Evolutionary conservation across 805 yeast species (phyloP).

Genomic region (Saturnispora saitoi): DNA sequence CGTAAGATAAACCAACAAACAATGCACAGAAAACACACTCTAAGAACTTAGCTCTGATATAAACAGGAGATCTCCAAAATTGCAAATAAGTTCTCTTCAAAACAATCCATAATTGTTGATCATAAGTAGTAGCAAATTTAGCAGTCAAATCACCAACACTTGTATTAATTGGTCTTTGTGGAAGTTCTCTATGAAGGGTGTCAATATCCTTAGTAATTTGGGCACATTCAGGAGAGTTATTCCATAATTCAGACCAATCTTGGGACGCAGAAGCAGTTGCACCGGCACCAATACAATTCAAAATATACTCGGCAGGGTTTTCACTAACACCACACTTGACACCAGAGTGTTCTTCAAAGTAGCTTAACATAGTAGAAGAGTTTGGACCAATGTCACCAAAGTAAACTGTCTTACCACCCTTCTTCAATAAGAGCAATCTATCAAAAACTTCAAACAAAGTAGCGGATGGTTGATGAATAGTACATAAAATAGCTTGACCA

Average conservation of each 20-base stretch:
- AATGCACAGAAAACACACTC: slow-evolving; percentile 36
- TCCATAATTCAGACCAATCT: slow-evolving; percentile 65
- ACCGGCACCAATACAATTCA: slow-evolving; percentile 73
- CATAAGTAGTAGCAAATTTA: slow-evolving; percentile 41
- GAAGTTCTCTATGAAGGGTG: slow-evolving; percentile 22
- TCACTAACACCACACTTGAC: slow-evolving; percentile 52
- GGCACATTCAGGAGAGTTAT: slow-evolving; percentile 27
- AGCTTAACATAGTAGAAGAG: slow-evolving; percentile 35
- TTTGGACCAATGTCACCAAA: slow-evolving; percentile 46
- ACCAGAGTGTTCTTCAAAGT: slow-evolving; percentile 50
- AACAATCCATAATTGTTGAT: slow-evolving; percentile 30
- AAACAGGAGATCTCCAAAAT: slow-evolving; percentile 44
- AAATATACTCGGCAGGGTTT: slow-evolving; percentile 70
- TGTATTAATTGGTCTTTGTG: slow-evolving; percentile 20
- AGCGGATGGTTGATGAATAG: slow-evolving; percentile 46
- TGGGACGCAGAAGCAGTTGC: slow-evolving; percentile 55
- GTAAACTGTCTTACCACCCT: slow-evolving; percentile 45
- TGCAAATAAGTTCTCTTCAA: slow-evolving; percentile 33
- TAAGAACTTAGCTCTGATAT: slow-evolving; percentile 42
- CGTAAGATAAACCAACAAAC: slow-evolving; percentile 51
- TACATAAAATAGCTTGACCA: slow-evolving; percentile 49
- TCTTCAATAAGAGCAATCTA: slow-evolving; percentile 37
- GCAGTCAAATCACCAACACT: slow-evolving; percentile 23
- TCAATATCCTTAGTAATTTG: slow-evolving; percentile 27
- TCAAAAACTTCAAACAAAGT: slow-evolving; percentile 36